Evolutionary conservation across 2,329 filamentous ascomycete genomes (phyloP).

Genomic region (Lecanoromycetidae sp.): DNA sequence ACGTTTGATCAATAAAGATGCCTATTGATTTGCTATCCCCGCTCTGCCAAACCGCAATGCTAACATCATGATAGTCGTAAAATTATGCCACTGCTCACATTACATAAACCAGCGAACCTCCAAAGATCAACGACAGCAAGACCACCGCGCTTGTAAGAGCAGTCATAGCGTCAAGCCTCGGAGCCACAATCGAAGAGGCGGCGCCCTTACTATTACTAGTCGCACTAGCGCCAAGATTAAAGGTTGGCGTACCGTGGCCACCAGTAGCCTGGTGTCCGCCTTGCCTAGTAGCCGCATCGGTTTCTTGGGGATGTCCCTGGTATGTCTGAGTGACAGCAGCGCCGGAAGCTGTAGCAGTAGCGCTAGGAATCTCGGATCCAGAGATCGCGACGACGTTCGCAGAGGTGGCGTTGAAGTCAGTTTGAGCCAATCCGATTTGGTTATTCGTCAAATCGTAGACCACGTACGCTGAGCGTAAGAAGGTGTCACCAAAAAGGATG

Average conservation of each 20-base stretch:
- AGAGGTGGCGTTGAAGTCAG: constrained; percentile 46
- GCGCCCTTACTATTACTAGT: constrained; percentile 2
- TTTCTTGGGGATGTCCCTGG: constrained; percentile 18
- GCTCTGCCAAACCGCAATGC: neutral
- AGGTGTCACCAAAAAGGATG: constrained; percentile 61
- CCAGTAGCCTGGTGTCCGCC: constrained; percentile 3
- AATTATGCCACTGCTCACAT: neutral
- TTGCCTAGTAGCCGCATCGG: constrained; percentile 1
- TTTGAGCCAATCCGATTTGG: constrained; percentile 58
- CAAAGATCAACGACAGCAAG: constrained; percentile 4
- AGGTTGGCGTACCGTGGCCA: constrained; percentile 2
- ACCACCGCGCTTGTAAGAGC: neutral
- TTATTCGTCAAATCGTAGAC: constrained; percentile 64
- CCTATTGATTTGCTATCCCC: too few species aligned
- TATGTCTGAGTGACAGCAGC: constrained; percentile 23
- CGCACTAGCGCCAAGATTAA: constrained; percentile 11
- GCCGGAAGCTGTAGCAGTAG: constrained; percentile 12
- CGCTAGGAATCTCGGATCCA: constrained; percentile 9
- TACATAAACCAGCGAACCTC: constrained; percentile 1
- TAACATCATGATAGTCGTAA: neutral
- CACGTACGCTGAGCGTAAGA: constrained; percentile 61
- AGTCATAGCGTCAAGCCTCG: constrained; percentile 3
- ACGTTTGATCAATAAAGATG: too few species aligned
- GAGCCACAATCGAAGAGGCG: neutral
- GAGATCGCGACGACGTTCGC: constrained; percentile 34